Conservation (phyloP, 2,329 filamentous ascomycete species). For the Arthrobotrys sinensis region DNA sequence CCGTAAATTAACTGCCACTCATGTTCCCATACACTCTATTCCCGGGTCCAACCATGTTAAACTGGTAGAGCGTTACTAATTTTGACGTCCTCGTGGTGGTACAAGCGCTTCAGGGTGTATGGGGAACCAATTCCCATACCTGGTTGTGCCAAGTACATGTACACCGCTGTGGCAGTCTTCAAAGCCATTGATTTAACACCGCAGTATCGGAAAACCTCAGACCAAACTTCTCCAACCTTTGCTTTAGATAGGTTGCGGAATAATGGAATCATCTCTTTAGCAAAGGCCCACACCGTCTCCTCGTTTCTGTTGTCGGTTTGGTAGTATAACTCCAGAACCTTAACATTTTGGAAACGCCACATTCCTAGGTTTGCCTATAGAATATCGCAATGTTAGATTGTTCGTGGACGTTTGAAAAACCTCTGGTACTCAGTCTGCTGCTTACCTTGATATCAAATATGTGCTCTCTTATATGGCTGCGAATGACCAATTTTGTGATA, state of each 20-base stretch:
- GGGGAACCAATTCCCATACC: neutral
- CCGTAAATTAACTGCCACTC: no score
- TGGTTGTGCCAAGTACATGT: slow-evolving; percentile 28
- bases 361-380: slow-evolving; percentile 29
- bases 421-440: neutral
- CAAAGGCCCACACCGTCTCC: slow-evolving; percentile 15
- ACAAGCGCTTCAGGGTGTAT: slow-evolving; percentile 7
- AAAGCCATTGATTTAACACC: slow-evolving; percentile 1
- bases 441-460: slow-evolving; percentile 46
- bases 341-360: slow-evolving; percentile 31
- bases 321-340: slow-evolving; percentile 30
- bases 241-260: slow-evolving; percentile 23
- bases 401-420: neutral
- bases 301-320: slow-evolving; percentile 24
- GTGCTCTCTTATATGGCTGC: slow-evolving; percentile 10
- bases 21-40: no score
- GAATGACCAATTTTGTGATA: slow-evolving; percentile 21
- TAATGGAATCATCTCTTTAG: slow-evolving; percentile 11
- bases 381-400: neutral
- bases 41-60: neutral
- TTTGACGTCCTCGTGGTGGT: slow-evolving; percentile 11
- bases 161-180: slow-evolving; percentile 21
- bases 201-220: slow-evolving; percentile 27
- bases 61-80: neutral
- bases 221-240: slow-evolving; percentile 35